These are phyloP conservation scores for Orobanche coerulescens DNA, from an alignment of 257 asterid genomes.

Conservation along the genomic window DNA sequence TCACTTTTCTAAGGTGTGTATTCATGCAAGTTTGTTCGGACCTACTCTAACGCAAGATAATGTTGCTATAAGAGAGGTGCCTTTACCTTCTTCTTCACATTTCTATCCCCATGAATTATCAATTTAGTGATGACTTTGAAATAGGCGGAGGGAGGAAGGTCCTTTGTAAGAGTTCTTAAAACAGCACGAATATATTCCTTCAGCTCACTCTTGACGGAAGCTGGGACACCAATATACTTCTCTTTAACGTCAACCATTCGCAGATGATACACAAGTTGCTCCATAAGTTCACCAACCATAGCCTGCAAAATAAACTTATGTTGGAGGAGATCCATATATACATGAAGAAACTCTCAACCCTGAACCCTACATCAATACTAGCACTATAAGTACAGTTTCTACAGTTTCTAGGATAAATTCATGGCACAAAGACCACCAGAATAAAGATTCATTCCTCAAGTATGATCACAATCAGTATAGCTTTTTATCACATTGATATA, in stretches of 20 bases:
- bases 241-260: conserved; percentile 45
- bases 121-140: conserved; percentile 54
- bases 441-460: background rate
- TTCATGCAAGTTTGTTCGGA: conserved; percentile 6
- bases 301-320: conserved; percentile 42
- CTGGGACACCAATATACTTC: conserved; percentile 42
- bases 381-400: background rate
- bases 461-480: background rate
- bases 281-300: conserved; percentile 66
- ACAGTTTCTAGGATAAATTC: background rate
- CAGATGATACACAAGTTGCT: conserved; percentile 56
- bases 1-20: background rate
- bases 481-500: background rate
- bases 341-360: background rate
- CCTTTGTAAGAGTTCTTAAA: conserved; percentile 44
- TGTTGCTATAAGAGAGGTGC: background rate
- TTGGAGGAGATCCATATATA: conserved; percentile 11
- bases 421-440: background rate
- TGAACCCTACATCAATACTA: conserved; percentile 1
- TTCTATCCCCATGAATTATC: conserved; percentile 46
- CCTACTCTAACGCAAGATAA: conserved; percentile 5
- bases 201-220: conserved; percentile 51
- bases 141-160: conserved; percentile 58
- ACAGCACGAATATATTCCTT: conserved; percentile 46
- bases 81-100: conserved; percentile 68